phyloP scores from a whole-genome alignment of 768 basidiomycete species.

The Pleurotus tuber-regium region DNA sequence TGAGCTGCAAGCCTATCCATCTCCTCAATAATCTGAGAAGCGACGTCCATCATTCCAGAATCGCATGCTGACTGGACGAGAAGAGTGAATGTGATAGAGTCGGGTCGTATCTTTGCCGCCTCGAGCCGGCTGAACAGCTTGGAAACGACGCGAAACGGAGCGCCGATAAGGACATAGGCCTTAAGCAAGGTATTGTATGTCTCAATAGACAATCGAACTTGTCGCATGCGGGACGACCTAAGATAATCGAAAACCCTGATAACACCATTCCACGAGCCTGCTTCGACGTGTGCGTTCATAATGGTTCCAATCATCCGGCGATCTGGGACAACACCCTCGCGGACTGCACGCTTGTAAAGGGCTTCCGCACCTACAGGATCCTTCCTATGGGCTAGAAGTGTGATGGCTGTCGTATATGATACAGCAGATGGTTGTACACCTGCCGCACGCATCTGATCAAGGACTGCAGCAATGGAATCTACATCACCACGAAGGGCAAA shows the following conservation, averaged over 20 bases:
- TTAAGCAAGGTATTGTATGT: conserved; percentile 80
- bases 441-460: conserved; percentile 60
- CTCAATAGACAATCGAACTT: conserved; percentile 48
- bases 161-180: conserved; percentile 78
- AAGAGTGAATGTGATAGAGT: conserved; percentile 64
- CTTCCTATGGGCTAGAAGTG: conserved; percentile 57
- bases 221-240: conserved; percentile 28
- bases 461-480: conserved; percentile 43
- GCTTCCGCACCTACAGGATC: conserved; percentile 67
- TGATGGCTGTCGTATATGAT: conserved; percentile 67
- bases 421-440: conserved; percentile 44
- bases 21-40: conserved; percentile 62
- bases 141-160: conserved; percentile 67
- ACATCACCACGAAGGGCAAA: conserved; percentile 56
- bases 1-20: conserved; percentile 52
- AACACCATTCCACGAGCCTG: conserved; percentile 76
- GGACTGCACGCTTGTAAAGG: conserved; percentile 61
- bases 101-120: conserved; percentile 50
- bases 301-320: conserved; percentile 63
- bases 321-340: conserved; percentile 62
- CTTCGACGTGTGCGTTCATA: conserved; percentile 82
- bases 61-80: conserved; percentile 84
- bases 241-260: conserved; percentile 69
- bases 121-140: conserved; percentile 58
- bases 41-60: conserved; percentile 58